Evolutionary conservation across 2,329 filamentous ascomycete genomes (phyloP).

Genomic region (Stagonosporopsis vannaccii): DNA sequence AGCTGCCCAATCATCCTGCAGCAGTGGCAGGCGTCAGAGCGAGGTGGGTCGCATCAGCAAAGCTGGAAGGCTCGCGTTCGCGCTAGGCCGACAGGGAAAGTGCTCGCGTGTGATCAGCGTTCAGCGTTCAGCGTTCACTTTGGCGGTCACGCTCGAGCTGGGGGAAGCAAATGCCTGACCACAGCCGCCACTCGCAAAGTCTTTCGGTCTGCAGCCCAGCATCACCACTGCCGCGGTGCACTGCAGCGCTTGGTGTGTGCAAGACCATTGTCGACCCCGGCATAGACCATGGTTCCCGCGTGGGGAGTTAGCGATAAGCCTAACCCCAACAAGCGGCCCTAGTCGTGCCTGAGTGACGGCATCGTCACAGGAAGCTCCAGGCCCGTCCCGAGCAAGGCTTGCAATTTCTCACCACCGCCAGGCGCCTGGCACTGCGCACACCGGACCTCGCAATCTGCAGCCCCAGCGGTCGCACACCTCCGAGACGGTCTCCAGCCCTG

Average conservation of each 20-base stretch:
- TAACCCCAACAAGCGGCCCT: conserved; percentile 1
- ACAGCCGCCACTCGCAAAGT: no score
- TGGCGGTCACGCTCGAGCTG: neutral
- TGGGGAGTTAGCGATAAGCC: conserved; percentile 10
- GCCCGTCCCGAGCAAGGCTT: conserved; percentile 6
- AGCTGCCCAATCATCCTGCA: neutral
- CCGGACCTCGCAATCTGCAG: neutral
- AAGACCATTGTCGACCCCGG: neutral
- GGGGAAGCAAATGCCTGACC: neutral
- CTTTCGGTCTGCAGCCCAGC: neutral
- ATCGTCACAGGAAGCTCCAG: conserved; percentile 7
- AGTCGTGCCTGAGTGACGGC: conserved; percentile 2
- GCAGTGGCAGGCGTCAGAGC: neutral
- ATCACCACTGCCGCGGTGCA: neutral
- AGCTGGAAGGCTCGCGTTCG: conserved; percentile 5
- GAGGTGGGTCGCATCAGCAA: neutral
- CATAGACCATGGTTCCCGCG: conserved; percentile 13
- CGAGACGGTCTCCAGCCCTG: neutral
- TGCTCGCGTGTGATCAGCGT: conserved; percentile 14
- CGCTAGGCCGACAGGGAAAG: conserved; percentile 15
- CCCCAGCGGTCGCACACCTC: neutral
- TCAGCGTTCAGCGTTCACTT: no score
- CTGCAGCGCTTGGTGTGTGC: neutral
- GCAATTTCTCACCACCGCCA: neutral
- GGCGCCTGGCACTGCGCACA: neutral